Conservation (phyloP, 2,329 filamentous ascomycete genomes). For the Dryadomyces quercus-mongolicae region DNA sequence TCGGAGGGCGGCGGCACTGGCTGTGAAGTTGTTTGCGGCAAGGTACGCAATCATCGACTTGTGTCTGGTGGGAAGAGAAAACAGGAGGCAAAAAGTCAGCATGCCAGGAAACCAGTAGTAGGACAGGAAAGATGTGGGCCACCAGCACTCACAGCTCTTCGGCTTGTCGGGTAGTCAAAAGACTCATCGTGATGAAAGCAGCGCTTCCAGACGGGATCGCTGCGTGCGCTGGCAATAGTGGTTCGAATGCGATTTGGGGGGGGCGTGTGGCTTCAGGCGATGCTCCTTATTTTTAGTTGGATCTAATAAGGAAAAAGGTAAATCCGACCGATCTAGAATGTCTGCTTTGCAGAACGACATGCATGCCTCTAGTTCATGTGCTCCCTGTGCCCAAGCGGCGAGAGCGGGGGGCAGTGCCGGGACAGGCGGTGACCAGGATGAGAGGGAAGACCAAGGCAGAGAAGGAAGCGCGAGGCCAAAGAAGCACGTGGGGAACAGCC, state of each 20-base stretch:
- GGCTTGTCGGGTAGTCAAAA: conserved; percentile 64
- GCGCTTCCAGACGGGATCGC: conserved; percentile 3
- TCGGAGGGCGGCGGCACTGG: conserved; percentile 58
- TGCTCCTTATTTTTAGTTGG: conserved; percentile 1
- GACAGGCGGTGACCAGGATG: background rate
- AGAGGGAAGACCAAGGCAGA: background rate
- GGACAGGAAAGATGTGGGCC: too few species aligned
- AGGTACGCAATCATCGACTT: conserved; percentile 91
- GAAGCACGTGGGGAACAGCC: background rate
- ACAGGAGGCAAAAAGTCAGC: background rate
- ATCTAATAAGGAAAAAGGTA: conserved; percentile 1
- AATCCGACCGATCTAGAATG: background rate
- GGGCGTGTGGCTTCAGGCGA: background rate
- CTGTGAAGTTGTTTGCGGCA: conserved; percentile 56
- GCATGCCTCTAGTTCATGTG: background rate
- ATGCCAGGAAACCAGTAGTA: background rate
- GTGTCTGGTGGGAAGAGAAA: conserved; percentile 44
- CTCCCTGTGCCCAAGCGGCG: background rate
- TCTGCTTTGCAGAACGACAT: background rate
- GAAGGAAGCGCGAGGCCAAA: background rate
- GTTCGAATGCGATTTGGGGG: background rate
- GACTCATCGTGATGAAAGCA: conserved; percentile 46
- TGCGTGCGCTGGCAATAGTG: background rate
- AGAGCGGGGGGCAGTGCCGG: background rate
- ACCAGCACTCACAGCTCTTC: conserved; percentile 65